Base-by-base conservation (phyloP, 768 basidiomycete species). In the Clavulina sp. region DNA sequence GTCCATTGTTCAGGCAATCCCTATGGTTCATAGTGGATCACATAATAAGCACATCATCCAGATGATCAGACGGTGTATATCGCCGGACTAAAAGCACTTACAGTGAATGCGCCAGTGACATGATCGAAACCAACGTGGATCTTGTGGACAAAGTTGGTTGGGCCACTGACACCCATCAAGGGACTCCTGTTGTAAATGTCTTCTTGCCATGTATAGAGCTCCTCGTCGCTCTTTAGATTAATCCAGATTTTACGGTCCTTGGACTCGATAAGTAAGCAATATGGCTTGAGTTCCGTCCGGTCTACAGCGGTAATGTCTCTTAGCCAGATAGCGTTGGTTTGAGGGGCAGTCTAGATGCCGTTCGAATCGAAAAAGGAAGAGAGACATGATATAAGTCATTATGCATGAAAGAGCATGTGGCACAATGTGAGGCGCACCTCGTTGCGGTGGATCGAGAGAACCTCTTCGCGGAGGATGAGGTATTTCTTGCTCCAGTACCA, bases 81-180 rank as follows among this genome's bases (percentile, higher is more conserved):
- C 28, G 16, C n/a, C 38, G 29, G 18, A 28, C 31, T 36, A 52
- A n/a, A 33, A 18, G 18, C 18, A 73, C 84, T 59, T 60, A 86
- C 88, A 16, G 92, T 96, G 65, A 99, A 99, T 16, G 80, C 88
- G 7, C 93, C 93, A 38, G 84, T 83, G 41, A 85, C 71, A 2
- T 91, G 86, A 67, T 99, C 93, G 59, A 92, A 96, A 2, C 91
- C 92, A 52, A 97, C 93, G 65, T 97, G 93, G 2, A 97, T 91
- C 63, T 96, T 91, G 69, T 99, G 93, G 0, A 96, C 88, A 62
- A 99, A 97, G 65, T 99, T 93, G 5, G 92, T 96, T 0, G 93
- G 93, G 58, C 83, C 84, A 63, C 81, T 82, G 41, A 92, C 85
- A 26, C 93, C 88, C 80, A 92, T 86, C 47, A 91, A 70, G 2